Conservation (phyloP, 106 monocot species). For the Iris macrosiphon region DNA sequence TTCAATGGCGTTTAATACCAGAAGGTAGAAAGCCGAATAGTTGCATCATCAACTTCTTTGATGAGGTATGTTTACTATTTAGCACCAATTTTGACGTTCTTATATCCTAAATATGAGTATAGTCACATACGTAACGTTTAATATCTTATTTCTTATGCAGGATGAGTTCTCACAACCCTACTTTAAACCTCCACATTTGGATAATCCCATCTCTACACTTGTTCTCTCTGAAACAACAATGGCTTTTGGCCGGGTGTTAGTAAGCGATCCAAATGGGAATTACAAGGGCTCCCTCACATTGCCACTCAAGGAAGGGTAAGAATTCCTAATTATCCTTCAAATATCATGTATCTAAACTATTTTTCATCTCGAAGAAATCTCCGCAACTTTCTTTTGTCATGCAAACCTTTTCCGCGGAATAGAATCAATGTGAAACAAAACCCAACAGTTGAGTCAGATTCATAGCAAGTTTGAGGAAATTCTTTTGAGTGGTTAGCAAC, state of each 20-base stretch:
- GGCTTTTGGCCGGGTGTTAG: conserved; percentile 73
- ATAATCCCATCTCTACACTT: conserved; percentile 86
- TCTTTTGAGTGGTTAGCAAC: too few species aligned
- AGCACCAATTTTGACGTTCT: not conserved
- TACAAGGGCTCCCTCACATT: conserved; percentile 84
- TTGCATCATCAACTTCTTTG: conserved; percentile 94
- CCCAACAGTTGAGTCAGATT: too few species aligned
- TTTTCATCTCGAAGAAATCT: too few species aligned
- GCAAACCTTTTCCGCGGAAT: too few species aligned
- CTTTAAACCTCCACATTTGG: conserved; percentile 93
- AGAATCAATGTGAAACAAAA: too few species aligned
- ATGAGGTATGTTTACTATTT: conserved; percentile 47
- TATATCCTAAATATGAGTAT: not conserved
- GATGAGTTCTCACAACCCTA: conserved; percentile 91
- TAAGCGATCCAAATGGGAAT: conserved; percentile 56
- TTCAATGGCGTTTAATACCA: conserved; percentile 83
- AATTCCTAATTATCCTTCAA: not conserved
- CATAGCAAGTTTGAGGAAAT: too few species aligned
- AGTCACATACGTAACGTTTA: not conserved
- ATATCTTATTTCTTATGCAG: conserved; percentile 24
- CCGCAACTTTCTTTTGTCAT: too few species aligned
- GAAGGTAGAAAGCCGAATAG: conserved; percentile 86
- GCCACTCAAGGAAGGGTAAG: conserved; percentile 69
- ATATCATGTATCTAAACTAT: too few species aligned
- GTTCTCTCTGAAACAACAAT: conserved; percentile 66